phyloP scores from a whole-genome alignment of 306 rosid genomes.

The Echinosophora koreensis region DNA sequence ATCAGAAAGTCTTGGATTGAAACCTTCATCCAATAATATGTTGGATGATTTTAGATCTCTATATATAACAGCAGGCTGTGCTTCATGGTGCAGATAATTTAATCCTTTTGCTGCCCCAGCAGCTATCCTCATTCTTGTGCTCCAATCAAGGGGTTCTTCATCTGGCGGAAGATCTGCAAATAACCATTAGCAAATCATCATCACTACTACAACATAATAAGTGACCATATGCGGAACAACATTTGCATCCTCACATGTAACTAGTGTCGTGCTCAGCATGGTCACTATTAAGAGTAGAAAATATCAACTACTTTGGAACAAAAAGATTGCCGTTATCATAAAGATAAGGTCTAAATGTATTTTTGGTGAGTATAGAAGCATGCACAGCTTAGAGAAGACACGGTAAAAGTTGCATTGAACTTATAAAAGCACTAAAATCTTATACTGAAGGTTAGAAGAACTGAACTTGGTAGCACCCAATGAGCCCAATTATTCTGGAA shows the following conservation, averaged over 20 bases:
- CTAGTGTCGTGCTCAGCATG: neutral
- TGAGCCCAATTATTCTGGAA: neutral
- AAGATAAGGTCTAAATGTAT: neutral
- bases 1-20: conserved; percentile 73
- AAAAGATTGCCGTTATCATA: conserved; percentile 5
- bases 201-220: neutral
- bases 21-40: conserved; percentile 63
- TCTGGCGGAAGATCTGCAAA: conserved; percentile 52
- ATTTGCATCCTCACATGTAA: neutral
- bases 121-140: conserved; percentile 75
- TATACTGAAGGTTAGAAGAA: neutral
- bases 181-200: conserved; percentile 22
- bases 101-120: conserved; percentile 76
- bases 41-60: conserved; percentile 75
- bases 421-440: conserved; percentile 1
- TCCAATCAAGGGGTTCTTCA: conserved; percentile 66
- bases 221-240: neutral
- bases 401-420: neutral
- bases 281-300: conserved; percentile 2
- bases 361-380: neutral
- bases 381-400: neutral
- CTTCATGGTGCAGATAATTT: conserved; percentile 70
- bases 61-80: conserved; percentile 70
- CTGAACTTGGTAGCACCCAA: neutral
- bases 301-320: conserved; percentile 7